Conservation (phyloP, 2,329 filamentous ascomycete species). For the Didymella pomorum region DNA sequence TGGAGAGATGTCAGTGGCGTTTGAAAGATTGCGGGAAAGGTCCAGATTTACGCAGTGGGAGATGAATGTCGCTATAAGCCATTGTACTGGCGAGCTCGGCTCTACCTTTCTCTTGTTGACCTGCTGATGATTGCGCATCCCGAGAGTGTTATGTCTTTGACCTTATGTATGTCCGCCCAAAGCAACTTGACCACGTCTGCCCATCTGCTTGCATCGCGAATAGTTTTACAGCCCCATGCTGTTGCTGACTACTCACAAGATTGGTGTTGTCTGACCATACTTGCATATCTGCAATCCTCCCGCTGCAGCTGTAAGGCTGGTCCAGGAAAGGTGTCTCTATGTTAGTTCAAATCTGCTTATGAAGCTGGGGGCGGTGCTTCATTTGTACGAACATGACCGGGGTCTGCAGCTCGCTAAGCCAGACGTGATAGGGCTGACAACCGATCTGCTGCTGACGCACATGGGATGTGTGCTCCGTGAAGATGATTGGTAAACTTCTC, state of each 20-base stretch:
- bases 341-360: background rate
- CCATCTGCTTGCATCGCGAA: background rate
- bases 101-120: background rate
- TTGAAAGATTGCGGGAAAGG: background rate
- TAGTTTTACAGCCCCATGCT: background rate
- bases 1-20: slow-evolving; percentile 7
- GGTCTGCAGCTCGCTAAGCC: slow-evolving; percentile 9
- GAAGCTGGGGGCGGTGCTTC: background rate
- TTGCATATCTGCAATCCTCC: background rate
- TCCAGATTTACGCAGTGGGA: slow-evolving; percentile 31
- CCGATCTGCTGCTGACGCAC: slow-evolving; percentile 1
- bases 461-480: background rate
- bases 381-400: background rate
- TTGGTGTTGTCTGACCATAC: background rate
- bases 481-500: background rate
- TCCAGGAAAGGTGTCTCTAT: background rate
- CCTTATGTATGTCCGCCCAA: background rate
- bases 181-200: background rate
- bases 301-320: background rate
- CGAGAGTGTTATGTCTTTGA: background rate
- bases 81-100: background rate
- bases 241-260: background rate
- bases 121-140: background rate
- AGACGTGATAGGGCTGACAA: background rate
- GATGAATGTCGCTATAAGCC: slow-evolving; percentile 35